These are phyloP conservation scores for Aureobasidium sp. DNA, from an alignment of 2,329 filamentous ascomycete species.

Conservation along the genomic window DNA sequence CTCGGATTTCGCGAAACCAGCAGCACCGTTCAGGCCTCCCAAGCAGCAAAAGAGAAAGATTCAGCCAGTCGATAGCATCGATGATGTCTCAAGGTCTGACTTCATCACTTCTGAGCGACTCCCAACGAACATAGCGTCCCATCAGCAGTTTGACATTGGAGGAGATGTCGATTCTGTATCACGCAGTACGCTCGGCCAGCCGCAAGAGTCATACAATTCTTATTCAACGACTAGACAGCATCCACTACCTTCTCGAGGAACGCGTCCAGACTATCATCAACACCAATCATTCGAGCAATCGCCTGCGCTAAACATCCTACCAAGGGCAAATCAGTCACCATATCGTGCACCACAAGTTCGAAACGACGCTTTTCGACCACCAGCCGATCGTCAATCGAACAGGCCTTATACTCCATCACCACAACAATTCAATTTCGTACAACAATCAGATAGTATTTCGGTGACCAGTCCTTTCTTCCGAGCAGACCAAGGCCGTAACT, in stretches of 20 bases:
- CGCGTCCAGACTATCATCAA: background rate
- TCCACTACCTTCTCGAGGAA: background rate
- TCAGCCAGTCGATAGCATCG: background rate
- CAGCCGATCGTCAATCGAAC: background rate
- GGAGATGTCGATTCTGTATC: background rate
- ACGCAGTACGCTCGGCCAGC: background rate
- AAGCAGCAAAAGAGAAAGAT: background rate
- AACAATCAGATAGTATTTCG: background rate
- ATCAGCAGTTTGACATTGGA: background rate
- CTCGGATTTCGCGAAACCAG: background rate
- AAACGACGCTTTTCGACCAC: background rate
- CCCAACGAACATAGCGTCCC: background rate
- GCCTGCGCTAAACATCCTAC: background rate
- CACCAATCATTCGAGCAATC: background rate
- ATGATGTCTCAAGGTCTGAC: background rate
- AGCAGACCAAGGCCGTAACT: background rate
- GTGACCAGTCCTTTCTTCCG: slow-evolving; percentile 3
- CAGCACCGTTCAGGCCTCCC: background rate
- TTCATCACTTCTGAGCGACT: background rate
- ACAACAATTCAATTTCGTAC: background rate
- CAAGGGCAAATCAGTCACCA: background rate
- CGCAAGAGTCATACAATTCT: background rate
- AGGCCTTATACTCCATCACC: background rate
- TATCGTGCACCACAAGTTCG: background rate
- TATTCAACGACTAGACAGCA: background rate